Conservation (phyloP, 2,329 filamentous ascomycete species). For the Fusarium siculi region DNA sequence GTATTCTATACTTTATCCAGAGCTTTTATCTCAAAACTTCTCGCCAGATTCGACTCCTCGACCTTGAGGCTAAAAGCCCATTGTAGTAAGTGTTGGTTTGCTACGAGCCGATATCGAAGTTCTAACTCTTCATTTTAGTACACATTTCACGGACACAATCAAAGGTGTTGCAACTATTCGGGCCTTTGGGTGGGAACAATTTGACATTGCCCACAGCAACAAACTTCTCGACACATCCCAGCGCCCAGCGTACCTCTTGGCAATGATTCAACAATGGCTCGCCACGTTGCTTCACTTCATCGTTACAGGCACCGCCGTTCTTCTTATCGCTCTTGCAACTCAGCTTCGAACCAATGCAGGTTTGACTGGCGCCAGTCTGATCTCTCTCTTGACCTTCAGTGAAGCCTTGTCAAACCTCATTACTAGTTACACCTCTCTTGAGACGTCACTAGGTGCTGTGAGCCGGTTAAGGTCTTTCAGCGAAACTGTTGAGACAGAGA, state of each 20-base stretch:
- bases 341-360: conserved; percentile 51
- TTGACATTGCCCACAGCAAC: conserved; percentile 54
- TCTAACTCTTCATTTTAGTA: conserved; percentile 38
- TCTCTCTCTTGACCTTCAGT: conserved; percentile 51
- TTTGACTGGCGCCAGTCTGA: conserved; percentile 53
- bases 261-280: conserved; percentile 69
- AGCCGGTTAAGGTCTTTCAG: conserved; percentile 39
- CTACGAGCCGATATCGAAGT: fast-evolving
- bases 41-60: conserved; percentile 67
- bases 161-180: conserved; percentile 66
- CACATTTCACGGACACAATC: conserved; percentile 66
- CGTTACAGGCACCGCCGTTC: conserved; percentile 58
- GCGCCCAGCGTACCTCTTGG: conserved; percentile 66
- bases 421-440: conserved; percentile 35
- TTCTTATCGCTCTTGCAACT: conserved; percentile 60
- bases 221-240: conserved; percentile 64
- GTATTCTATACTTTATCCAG: conserved; percentile 61
- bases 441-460: conserved; percentile 40
- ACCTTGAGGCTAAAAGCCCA: conserved; percentile 70
- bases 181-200: conserved; percentile 62
- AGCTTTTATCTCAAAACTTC: conserved; percentile 70
- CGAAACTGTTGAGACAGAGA: conserved; percentile 40
- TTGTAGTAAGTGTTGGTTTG: conserved; percentile 38
- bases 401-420: conserved; percentile 36
- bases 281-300: conserved; percentile 61